These are phyloP conservation scores for Skeletonema menzelii DNA, from an alignment of 108 stramenopile species.

Conservation along the genomic window DNA sequence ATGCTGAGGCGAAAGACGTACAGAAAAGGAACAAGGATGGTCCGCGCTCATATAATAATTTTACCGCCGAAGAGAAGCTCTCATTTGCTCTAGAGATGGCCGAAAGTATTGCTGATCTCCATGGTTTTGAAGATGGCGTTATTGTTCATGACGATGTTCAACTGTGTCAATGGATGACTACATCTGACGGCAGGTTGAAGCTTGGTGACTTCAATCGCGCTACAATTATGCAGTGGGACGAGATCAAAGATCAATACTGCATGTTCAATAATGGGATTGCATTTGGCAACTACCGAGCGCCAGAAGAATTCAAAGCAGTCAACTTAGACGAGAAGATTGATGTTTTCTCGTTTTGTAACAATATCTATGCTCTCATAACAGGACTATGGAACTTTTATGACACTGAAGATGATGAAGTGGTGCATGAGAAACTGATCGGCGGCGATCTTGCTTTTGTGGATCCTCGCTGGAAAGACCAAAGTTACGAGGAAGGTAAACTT, in stretches of 20 bases:
- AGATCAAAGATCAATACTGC: conserved; percentile 60
- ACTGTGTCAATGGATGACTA: conserved; percentile 78
- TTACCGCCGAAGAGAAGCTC: conserved; percentile 63
- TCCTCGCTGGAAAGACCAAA: conserved; percentile 64
- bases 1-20: conserved; percentile 33
- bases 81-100: conserved; percentile 66
- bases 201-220: conserved; percentile 87
- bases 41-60: conserved; percentile 56
- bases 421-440: conserved; percentile 56
- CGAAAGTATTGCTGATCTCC: conserved; percentile 68
- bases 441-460: conserved; percentile 63
- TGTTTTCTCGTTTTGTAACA: conserved; percentile 75
- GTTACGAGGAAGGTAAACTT: conserved; percentile 59
- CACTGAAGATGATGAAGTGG: conserved; percentile 52
- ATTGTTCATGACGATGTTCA: conserved; percentile 81
- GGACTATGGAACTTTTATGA: conserved; percentile 73
- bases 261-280: conserved; percentile 65
- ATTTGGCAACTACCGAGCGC: conserved; percentile 55
- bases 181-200: conserved; percentile 58
- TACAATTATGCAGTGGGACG: conserved; percentile 57
- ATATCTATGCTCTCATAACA: conserved; percentile 62
- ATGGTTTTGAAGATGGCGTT: conserved; percentile 65
- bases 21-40: conserved; percentile 49
- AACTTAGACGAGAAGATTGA: conserved; percentile 77
- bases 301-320: conserved; percentile 62